phyloP scores from a whole-genome alignment of 2,329 filamentous ascomycete species.

The Geoglossum cookeanum region DNA sequence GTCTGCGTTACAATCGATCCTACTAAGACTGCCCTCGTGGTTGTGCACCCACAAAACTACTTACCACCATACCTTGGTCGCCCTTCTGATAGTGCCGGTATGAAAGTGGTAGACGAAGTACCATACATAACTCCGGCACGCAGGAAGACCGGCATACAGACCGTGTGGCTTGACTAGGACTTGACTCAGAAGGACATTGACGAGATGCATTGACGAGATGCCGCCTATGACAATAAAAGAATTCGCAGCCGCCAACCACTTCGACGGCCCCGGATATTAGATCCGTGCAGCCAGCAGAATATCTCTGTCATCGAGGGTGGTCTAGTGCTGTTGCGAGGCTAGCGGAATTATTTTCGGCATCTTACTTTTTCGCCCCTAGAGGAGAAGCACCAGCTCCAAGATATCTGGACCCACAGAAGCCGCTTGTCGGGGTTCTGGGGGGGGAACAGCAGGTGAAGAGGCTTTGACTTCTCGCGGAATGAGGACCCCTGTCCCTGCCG shows the following conservation, averaged over 20 bases:
- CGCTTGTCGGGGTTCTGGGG: conserved; percentile 39
- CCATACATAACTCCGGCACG: too few species aligned
- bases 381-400: conserved; percentile 20
- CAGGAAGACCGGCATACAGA: conserved; percentile 8
- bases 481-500: conserved; percentile 34
- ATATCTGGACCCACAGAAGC: conserved; percentile 36
- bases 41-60: too few species aligned
- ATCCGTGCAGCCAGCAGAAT: conserved; percentile 6
- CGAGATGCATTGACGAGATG: too few species aligned
- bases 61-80: too few species aligned
- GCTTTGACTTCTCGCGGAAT: conserved; percentile 23
- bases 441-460: conserved; percentile 23
- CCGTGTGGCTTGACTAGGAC: too few species aligned
- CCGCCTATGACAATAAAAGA: conserved; percentile 29
- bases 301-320: conserved; percentile 28
- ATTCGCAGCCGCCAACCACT: conserved; percentile 19
- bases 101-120: too few species aligned
- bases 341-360: conserved; percentile 37
- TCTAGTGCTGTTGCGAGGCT: conserved; percentile 29
- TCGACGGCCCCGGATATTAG: conserved; percentile 7
- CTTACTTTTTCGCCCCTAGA: conserved; percentile 31
- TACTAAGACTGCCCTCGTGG: too few species aligned
- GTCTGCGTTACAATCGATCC: too few species aligned
- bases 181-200: conserved; percentile 31
- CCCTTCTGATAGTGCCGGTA: too few species aligned